Evolutionary conservation across 495 filamentous ascomycete genomes (phyloP).

Genomic region (Margaritispora aquatica): DNA sequence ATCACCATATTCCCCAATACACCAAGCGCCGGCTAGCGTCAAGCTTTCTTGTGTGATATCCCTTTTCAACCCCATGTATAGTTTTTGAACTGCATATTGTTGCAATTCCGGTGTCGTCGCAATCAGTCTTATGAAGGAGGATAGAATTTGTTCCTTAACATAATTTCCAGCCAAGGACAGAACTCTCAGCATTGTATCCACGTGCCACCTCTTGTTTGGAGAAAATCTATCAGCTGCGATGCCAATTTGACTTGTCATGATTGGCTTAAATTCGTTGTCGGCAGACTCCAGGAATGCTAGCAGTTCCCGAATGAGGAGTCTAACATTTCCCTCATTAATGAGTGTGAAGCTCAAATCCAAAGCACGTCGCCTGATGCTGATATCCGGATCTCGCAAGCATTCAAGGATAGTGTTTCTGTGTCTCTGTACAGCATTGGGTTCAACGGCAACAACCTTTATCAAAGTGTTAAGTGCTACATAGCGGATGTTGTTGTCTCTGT

Average conservation of each 20-base stretch:
- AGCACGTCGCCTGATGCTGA: constrained; percentile 90
- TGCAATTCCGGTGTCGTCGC: constrained; percentile 92
- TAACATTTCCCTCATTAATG: constrained; percentile 93
- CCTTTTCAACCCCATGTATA: constrained; percentile 83
- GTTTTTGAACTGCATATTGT: constrained; percentile 92
- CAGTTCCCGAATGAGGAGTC: constrained; percentile 85
- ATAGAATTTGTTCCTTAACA: constrained; percentile 95
- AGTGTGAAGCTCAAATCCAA: constrained; percentile 96
- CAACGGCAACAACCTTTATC: constrained; percentile 96
- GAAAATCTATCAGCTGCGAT: constrained; percentile 94
- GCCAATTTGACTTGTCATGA: constrained; percentile 95
- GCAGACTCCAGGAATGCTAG: constrained; percentile 93
- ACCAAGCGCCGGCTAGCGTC: constrained; percentile 92
- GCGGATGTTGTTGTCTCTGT: constrained; percentile 98
- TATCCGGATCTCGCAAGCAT: constrained; percentile 96
- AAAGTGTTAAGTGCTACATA: constrained; percentile 96
- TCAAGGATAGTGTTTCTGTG: constrained; percentile 97
- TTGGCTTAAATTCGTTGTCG: constrained; percentile 97
- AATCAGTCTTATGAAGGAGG: constrained; percentile 92
- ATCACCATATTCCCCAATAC: constrained; percentile 96
- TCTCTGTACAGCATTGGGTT: constrained; percentile 94
- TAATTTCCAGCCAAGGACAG: constrained; percentile 91
- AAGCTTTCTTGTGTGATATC: constrained; percentile 97
- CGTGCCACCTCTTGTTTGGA: constrained; percentile 95
- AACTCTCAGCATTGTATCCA: constrained; percentile 95